Percentiles rank a stretch among this genome's conserved stretches.
Evolutionary conservation across 2,329 filamentous ascomycete genomes (phyloP).

Genomic region (Paecilomyces niveus): DNA sequence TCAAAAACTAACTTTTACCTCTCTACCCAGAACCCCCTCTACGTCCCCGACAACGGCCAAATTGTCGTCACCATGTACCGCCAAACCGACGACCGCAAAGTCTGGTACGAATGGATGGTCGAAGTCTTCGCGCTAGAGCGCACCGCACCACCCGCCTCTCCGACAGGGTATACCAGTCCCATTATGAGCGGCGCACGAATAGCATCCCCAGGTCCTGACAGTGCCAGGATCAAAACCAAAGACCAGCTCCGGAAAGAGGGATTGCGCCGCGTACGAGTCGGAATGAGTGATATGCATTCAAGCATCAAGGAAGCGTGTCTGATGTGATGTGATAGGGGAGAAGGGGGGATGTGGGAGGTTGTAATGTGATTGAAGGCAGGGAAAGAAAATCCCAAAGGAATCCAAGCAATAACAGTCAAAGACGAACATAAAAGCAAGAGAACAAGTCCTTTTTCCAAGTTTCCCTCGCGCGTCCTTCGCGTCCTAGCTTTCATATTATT

Average conservation of each 20-base stretch:
- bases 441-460: too few species aligned
- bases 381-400: too few species aligned
- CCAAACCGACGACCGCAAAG: constrained; percentile 87
- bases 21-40: constrained; percentile 64
- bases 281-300: constrained; percentile 41
- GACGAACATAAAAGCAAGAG: too few species aligned
- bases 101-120: constrained; percentile 98
- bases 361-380: too few species aligned
- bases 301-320: constrained; percentile 44
- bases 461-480: too few species aligned
- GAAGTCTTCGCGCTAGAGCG: constrained; percentile 60
- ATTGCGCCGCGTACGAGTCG: constrained; percentile 29
- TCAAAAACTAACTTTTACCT: constrained; percentile 10
- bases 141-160: constrained; percentile 5
- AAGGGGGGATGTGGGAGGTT: neutral
- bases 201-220: constrained; percentile 17
- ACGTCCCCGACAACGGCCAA: constrained; percentile 76
- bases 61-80: constrained; percentile 92
- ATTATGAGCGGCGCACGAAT: constrained; percentile 24
- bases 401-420: too few species aligned
- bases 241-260: constrained; percentile 9
- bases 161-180: constrained; percentile 12
- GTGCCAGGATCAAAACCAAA: constrained; percentile 13
- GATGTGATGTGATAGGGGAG: constrained; percentile 29
- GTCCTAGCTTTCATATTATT: too few species aligned